Evolutionary conservation across 768 basidiomycete species (phyloP).

Genomic region (Sarcodon aspratus): DNA sequence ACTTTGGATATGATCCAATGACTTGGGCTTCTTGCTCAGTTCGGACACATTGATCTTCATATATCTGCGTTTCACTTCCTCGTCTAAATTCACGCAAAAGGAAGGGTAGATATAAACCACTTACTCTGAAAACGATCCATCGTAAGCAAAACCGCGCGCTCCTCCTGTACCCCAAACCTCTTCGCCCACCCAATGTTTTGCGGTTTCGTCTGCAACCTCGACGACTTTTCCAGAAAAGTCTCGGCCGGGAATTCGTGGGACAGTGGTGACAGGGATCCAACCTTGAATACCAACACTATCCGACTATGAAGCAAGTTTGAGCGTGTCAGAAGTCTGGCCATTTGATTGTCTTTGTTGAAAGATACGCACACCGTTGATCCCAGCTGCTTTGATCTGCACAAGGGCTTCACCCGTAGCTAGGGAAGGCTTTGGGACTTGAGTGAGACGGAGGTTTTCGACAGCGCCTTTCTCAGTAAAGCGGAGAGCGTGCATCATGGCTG

Average conservation of each 20-base stretch:
- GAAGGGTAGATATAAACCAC: neutral
- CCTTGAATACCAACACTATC: neutral
- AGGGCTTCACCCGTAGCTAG: slow-evolving; percentile 21
- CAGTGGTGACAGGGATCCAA: slow-evolving; percentile 19
- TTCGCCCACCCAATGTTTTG: slow-evolving; percentile 14
- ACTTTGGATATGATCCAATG: slow-evolving; percentile 14
- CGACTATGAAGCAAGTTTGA: neutral
- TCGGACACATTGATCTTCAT: slow-evolving; percentile 16
- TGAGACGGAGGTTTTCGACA: slow-evolving; percentile 14
- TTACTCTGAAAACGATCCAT: slow-evolving; percentile 24
- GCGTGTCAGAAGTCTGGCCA: no score
- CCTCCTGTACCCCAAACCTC: slow-evolving; percentile 24
- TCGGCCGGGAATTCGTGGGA: slow-evolving; percentile 18
- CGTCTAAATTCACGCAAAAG: neutral
- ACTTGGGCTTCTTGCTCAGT: slow-evolving; percentile 19
- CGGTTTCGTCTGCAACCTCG: slow-evolving; percentile 15
- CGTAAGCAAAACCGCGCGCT: slow-evolving; percentile 18
- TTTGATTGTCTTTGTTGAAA: no score
- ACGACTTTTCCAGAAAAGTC: slow-evolving; percentile 24
- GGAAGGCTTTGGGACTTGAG: slow-evolving; percentile 14
- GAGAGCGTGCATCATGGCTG: slow-evolving; percentile 17
- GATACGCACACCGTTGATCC: slow-evolving; percentile 20
- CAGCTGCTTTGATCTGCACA: slow-evolving; percentile 20
- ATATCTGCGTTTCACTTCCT: slow-evolving; percentile 8
- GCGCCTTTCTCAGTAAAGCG: slow-evolving; percentile 20